Evolutionary conservation across 495 filamentous ascomycete species (phyloP).

Genomic region (Chaetomidium leptoderma): DNA sequence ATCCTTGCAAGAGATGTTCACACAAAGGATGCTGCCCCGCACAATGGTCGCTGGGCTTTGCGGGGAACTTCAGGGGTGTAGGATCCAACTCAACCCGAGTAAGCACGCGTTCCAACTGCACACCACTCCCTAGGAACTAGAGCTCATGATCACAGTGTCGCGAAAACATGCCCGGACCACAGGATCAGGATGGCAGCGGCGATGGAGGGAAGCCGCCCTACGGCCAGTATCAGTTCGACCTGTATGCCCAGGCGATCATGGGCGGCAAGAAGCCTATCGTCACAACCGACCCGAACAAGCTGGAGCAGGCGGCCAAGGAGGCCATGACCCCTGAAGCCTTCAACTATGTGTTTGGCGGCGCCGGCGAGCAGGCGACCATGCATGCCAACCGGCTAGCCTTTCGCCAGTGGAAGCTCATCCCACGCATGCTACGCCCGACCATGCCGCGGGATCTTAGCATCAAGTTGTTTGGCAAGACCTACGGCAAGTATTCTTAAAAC

Average conservation of each 20-base stretch:
- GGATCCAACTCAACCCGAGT: background rate
- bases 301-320: conserved; percentile 54
- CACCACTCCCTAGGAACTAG: background rate
- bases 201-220: conserved; percentile 34
- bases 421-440: conserved; percentile 41
- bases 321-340: conserved; percentile 47
- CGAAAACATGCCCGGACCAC: conserved; percentile 7
- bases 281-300: conserved; percentile 57
- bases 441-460: conserved; percentile 48
- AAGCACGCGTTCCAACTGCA: background rate
- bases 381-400: conserved; percentile 62
- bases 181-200: conserved; percentile 22
- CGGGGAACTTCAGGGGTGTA: conserved; percentile 8
- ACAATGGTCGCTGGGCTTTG: conserved; percentile 2
- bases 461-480: conserved; percentile 54
- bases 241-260: conserved; percentile 50
- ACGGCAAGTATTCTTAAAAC: conserved; percentile 25
- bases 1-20: background rate
- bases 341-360: conserved; percentile 62
- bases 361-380: conserved; percentile 62
- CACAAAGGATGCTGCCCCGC: background rate
- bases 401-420: conserved; percentile 58
- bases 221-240: conserved; percentile 43
- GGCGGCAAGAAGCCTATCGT: conserved; percentile 46
- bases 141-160: background rate